Base-by-base conservation (phyloP, 441 rosid species). In the Adansonia grandidieri region DNA sequence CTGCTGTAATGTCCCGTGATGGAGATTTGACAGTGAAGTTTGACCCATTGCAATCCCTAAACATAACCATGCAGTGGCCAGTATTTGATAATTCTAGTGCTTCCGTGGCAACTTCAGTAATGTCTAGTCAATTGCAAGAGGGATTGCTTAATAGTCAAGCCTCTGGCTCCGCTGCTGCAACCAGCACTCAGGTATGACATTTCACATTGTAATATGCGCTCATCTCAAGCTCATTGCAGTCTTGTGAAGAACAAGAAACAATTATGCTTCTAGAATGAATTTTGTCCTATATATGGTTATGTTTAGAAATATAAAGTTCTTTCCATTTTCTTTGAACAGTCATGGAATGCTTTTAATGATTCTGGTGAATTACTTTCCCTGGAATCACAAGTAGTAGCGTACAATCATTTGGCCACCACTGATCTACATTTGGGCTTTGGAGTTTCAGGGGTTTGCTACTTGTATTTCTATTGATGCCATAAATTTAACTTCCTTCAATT, bases 291-390 rank as follows among this genome's bases (percentile, higher is more conserved):
- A 66, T 48, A 42, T 47, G 54, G 8, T 61, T 58, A 44, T 74
- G 45, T 19, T 61, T 61, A 28, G 69, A 74, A 58, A 74, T 47
- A 22, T 45, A 11, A 51, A 75, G 48, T 64, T 44, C 17, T 9
- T 13, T 61, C 42, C 42, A 56, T 80, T 80, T 28, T 40, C 71
- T 82, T 70, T 80, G 37, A 74, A 80, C 90, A 92, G 97, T 82
- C 85, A 60, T 90, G 98, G 94, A 89, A 88, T 87, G 94, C 95
- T 74, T 96, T 96, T 77, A 89, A 81, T 1, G 77, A 80, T 80
- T 82, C 88, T 78, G 74, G 68, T 68, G 71, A 78, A 51, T 82
- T 81, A 62, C 74, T 78, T 85, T 75, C 95, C 64, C 56, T 64
- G n/a, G 88, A 85, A 82, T 80, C 71, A 20, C 84, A 80, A 22